A percentile compares a stretch with the other conserved stretches of the same genome.
phyloP scores from a whole-genome alignment of 2,329 filamentous ascomycete species.

The Aspergillus sp. region DNA sequence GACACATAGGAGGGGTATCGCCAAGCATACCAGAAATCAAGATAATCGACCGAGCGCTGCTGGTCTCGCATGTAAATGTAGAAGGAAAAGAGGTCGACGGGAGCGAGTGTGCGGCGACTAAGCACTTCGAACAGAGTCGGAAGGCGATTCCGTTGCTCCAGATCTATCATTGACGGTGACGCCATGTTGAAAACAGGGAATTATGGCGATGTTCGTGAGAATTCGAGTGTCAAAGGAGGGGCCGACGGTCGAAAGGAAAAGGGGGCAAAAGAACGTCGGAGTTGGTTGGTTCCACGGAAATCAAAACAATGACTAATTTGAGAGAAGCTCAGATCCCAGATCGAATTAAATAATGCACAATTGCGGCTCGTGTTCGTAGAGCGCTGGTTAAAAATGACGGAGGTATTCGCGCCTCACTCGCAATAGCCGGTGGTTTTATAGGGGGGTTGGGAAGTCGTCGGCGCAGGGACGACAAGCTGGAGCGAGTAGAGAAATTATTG shows the following conservation, averaged over 20 bases:
- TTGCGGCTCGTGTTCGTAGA: background rate
- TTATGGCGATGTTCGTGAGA: background rate
- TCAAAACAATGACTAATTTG: background rate
- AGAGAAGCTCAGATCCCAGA: background rate
- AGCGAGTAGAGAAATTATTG: background rate
- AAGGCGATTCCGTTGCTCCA: slow-evolving; percentile 70
- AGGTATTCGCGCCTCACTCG: background rate
- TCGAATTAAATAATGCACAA: background rate
- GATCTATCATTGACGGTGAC: slow-evolving; percentile 30
- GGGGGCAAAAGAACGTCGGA: slow-evolving; percentile 16
- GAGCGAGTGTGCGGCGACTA: slow-evolving; percentile 87
- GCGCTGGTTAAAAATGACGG: background rate
- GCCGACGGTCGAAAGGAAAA: slow-evolving; percentile 11
- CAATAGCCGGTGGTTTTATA: background rate
- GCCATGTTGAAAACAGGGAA: slow-evolving; percentile 23
- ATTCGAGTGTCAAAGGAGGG: background rate
- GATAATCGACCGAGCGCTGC: slow-evolving; percentile 93
- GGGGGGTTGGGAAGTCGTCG: background rate
- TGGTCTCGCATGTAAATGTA: slow-evolving; percentile 99
- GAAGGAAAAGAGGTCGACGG: slow-evolving; percentile 96
- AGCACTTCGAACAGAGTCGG: slow-evolving; percentile 95
- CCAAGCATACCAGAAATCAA: slow-evolving; percentile 84
- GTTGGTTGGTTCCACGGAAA: background rate
- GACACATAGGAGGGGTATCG: background rate
- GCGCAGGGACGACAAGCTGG: background rate